Conservation (phyloP, 495 filamentous ascomycete species). For the Cladorrhinum samala region DNA sequence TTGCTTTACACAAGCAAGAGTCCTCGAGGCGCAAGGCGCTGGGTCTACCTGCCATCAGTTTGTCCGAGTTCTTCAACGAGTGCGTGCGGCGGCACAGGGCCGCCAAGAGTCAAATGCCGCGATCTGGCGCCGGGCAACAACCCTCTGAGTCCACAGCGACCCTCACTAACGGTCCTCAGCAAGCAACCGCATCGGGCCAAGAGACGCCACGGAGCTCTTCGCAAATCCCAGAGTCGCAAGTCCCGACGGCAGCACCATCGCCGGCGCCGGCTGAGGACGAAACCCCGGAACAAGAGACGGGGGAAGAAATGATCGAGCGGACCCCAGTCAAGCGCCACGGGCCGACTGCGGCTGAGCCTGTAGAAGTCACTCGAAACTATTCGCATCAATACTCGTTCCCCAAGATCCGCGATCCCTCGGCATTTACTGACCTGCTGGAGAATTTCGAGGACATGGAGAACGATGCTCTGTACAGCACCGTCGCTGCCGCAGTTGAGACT, state of each 20-base stretch:
- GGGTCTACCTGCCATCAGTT: conserved; percentile 16
- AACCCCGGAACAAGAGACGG: not conserved
- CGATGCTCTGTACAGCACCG: conserved; percentile 48
- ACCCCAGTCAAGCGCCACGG: not conserved
- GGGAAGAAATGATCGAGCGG: not conserved
- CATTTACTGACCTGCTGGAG: conserved; percentile 30
- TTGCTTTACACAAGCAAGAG: conserved; percentile 15
- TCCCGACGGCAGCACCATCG: conserved; percentile 23
- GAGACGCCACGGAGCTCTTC: conserved; percentile 7
- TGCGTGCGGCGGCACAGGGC: conserved; percentile 16
- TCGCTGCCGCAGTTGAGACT: conserved; percentile 46
- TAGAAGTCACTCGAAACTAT: conserved; percentile 22
- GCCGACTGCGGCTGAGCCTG: conserved; percentile 6
- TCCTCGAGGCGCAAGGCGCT: conserved; percentile 7
- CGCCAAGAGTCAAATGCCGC: not conserved
- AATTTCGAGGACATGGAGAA: conserved; percentile 30
- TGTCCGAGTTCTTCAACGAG: conserved; percentile 21
- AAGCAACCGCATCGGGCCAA: conserved; percentile 2
- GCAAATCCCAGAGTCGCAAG: conserved; percentile 12
- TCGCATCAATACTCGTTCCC: conserved; percentile 24
- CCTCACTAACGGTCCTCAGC: not conserved
- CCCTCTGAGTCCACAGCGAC: not conserved
- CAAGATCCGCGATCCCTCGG: conserved; percentile 32
- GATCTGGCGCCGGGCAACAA: not conserved
- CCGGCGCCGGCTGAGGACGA: conserved; percentile 15